phyloP scores from a whole-genome alignment of 2,329 filamentous ascomycete species.

The Xylaria sp. region DNA sequence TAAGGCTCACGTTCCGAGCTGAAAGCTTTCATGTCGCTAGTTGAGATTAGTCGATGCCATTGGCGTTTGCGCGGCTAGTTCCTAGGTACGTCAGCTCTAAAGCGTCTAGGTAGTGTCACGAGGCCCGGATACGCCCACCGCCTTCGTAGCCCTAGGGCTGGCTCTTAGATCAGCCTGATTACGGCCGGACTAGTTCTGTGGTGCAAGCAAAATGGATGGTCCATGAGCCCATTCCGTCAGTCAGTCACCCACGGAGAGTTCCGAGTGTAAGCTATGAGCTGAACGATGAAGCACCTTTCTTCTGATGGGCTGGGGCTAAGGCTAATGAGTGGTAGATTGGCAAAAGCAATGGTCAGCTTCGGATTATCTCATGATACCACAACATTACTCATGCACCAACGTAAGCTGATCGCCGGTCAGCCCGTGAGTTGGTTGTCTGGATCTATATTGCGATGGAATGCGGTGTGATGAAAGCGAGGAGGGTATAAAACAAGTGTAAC shows the following conservation, averaged over 20 bases:
- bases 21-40: neutral
- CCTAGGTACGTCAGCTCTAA: slow-evolving; percentile 22
- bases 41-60: neutral
- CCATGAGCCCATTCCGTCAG: slow-evolving; percentile 1
- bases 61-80: neutral
- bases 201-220: neutral
- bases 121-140: slow-evolving; percentile 1
- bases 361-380: slow-evolving; percentile 15
- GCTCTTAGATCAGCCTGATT: neutral
- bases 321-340: neutral
- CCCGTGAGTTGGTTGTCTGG: slow-evolving; percentile 19
- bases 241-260: slow-evolving; percentile 10
- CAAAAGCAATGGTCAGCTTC: slow-evolving; percentile 20
- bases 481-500: slow-evolving; percentile 25
- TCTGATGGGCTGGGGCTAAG: slow-evolving; percentile 7
- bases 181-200: neutral
- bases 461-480: neutral
- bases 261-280: slow-evolving; percentile 20
- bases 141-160: neutral
- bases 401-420: slow-evolving; percentile 36
- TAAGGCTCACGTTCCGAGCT: neutral
- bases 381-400: slow-evolving; percentile 11
- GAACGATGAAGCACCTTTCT: slow-evolving; percentile 1
- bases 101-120: neutral
- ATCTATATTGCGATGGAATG: neutral